A percentile compares a stretch with the other conserved stretches of the same genome.
Evolutionary conservation across 352 stramenopile genomes (phyloP).

Genomic region (Paralagenidium karlingii): DNA sequence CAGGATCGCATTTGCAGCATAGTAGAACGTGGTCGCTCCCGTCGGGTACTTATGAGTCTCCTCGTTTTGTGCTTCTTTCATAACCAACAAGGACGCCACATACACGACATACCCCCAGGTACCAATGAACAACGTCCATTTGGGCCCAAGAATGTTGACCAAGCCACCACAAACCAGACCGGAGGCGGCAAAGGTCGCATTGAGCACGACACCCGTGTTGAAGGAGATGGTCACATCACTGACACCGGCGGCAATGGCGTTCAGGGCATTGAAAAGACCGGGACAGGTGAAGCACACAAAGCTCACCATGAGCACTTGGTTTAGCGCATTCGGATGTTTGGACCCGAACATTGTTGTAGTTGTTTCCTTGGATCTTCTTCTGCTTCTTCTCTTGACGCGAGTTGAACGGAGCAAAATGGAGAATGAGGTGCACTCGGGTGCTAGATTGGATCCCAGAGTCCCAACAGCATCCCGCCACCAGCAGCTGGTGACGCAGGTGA

Average conservation of each 20-base stretch:
- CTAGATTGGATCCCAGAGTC: no score
- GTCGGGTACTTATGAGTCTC: constrained; percentile 1
- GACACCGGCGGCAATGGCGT: constrained; percentile 23
- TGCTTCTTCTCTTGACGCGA: no score
- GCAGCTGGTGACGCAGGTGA: no score
- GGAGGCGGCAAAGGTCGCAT: constrained; percentile 39
- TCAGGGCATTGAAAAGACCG: constrained; percentile 40
- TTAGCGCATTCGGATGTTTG: no score
- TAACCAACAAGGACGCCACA: constrained; percentile 22
- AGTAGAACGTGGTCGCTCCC: constrained; percentile 5
- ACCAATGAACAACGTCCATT: constrained; percentile 31
- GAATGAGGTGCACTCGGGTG: no score
- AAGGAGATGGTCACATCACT: constrained; percentile 22
- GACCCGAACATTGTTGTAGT: no score
- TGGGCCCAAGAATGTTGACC: constrained; percentile 30
- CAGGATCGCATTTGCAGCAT: constrained; percentile 21
- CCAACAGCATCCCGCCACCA: no score
- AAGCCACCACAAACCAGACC: constrained; percentile 29
- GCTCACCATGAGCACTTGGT: constrained; percentile 25
- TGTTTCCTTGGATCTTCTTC: no score
- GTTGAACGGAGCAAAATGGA: no score
- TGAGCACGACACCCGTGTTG: constrained; percentile 28
- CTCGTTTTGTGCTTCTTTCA: no score
- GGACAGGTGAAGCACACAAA: constrained; percentile 37
- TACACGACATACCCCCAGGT: constrained; percentile 50